Evolutionary conservation across 179 eudicot species (phyloP).

Genomic region (Spergularia azorica): DNA sequence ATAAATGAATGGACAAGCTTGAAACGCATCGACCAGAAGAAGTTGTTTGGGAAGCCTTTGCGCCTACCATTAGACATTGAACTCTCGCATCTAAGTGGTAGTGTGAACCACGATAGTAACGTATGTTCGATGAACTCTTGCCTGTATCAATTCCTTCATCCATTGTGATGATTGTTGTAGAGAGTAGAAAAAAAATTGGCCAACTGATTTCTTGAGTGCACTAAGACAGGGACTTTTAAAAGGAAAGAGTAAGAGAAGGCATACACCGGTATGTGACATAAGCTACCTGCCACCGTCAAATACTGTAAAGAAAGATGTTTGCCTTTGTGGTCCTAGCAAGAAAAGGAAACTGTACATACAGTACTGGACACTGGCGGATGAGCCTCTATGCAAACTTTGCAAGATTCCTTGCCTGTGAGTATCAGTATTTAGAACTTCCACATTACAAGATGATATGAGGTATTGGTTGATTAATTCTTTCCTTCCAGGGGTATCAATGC

Average conservation of each 20-base stretch:
- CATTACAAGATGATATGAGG: not conserved
- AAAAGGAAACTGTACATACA: constrained; percentile 61
- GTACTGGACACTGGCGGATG: constrained; percentile 66
- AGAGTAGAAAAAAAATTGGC: not conserved
- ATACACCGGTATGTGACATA: constrained; percentile 74
- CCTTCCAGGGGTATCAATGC: constrained; percentile 68
- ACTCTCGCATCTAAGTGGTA: constrained; percentile 68
- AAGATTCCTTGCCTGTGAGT: constrained; percentile 82
- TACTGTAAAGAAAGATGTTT: constrained; percentile 69
- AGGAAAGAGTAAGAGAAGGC: constrained; percentile 77
- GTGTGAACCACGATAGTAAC: constrained; percentile 68
- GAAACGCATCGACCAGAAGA: constrained; percentile 65
- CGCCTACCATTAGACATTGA: constrained; percentile 84
- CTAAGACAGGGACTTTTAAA: constrained; percentile 75
- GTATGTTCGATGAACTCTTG: constrained; percentile 39
- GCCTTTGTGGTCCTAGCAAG: constrained; percentile 43
- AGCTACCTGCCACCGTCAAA: constrained; percentile 59
- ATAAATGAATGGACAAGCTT: constrained; percentile 75
- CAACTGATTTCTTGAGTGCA: not conserved
- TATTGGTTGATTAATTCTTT: not conserved
- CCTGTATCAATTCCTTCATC: not conserved
- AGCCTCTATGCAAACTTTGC: constrained; percentile 97
- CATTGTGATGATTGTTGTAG: not conserved
- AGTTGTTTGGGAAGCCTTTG: constrained; percentile 74
- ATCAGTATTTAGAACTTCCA: constrained; percentile 5